Percentiles rank a stretch among this genome's conserved stretches.
phyloP scores from a whole-genome alignment of 2,329 filamentous ascomycete genomes.

The Apiospora malaysiana region DNA sequence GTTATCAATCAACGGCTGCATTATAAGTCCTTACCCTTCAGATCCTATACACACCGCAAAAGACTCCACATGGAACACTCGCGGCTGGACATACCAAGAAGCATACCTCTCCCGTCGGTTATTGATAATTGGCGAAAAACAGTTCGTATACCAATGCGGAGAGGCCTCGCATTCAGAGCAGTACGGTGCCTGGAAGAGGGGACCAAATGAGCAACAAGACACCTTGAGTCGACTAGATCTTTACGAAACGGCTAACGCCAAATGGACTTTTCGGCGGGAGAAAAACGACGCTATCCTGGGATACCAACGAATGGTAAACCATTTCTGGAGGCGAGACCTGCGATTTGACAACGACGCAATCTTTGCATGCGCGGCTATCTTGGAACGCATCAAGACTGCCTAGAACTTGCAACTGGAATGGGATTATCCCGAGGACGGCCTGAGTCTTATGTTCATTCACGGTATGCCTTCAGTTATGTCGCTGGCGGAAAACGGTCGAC shows the following conservation, averaged over 20 bases:
- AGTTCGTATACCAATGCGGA: background rate
- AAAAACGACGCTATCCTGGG: no score
- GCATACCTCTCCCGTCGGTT: background rate
- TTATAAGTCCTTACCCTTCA: background rate
- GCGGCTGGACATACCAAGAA: background rate
- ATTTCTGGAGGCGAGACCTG: background rate
- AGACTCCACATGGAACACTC: background rate
- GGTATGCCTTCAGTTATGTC: background rate
- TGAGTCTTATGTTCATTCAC: background rate
- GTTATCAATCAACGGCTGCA: background rate
- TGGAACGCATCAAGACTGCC: background rate
- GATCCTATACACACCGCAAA: background rate
- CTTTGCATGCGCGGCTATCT: background rate
- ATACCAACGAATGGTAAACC: background rate
- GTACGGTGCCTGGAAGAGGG: background rate
- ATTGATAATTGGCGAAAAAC: background rate
- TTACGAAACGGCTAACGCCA: no score
- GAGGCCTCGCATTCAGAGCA: background rate
- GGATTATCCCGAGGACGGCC: background rate
- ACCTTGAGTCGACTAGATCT: background rate
- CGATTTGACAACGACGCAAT: background rate
- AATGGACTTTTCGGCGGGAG: no score
- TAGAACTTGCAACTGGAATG: background rate
- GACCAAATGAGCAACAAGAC: background rate
- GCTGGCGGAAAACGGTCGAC: background rate